Evolutionary conservation across 352 stramenopile species (phyloP).

Genomic region (Elongisporangium undulatum): DNA sequence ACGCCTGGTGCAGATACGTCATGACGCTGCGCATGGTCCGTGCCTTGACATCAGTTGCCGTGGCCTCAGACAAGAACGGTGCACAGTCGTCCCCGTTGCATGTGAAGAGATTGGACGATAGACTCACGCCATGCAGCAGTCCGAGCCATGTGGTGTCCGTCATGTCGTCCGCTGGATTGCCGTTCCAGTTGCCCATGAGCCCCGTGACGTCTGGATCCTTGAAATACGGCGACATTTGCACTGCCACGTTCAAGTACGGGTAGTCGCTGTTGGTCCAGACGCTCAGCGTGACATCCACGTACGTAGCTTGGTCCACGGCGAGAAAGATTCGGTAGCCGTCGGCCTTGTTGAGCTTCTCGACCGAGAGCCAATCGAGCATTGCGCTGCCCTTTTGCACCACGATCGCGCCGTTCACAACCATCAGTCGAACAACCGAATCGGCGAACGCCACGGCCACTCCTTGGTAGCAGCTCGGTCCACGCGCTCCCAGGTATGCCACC

Average conservation of each 20-base stretch:
- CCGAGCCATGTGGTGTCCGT: slow-evolving; percentile 13
- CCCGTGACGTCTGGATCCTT: slow-evolving; percentile 13
- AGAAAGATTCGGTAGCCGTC: slow-evolving; percentile 27
- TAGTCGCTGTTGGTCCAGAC: slow-evolving; percentile 18
- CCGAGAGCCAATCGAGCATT: slow-evolving; percentile 18
- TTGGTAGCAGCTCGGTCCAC: slow-evolving; percentile 20
- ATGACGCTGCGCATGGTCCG: background rate
- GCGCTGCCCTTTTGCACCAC: slow-evolving; percentile 13
- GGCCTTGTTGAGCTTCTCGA: slow-evolving; percentile 15
- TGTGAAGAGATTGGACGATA: slow-evolving; percentile 22
- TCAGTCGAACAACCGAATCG: slow-evolving; percentile 20
- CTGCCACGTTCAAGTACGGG: slow-evolving; percentile 19
- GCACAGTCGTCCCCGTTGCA: slow-evolving; percentile 14
- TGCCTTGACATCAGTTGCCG: slow-evolving; percentile 18
- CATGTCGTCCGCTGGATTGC: slow-evolving; percentile 15
- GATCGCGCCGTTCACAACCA: slow-evolving; percentile 20
- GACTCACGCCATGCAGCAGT: slow-evolving; percentile 9
- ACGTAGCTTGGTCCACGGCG: slow-evolving; percentile 16
- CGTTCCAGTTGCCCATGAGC: slow-evolving; percentile 28
- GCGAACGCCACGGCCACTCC: slow-evolving; percentile 19
- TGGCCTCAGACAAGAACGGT: slow-evolving; percentile 10
- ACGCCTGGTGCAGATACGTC: slow-evolving; percentile 6
- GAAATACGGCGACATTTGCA: slow-evolving; percentile 23
- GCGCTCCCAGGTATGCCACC: slow-evolving; percentile 1
- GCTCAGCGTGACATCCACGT: slow-evolving; percentile 22